Evolutionary conservation across 441 rosid species (phyloP), one percentile per base, ranked within the genome.

Genomic region (Pelargonium myrrhifolium): DNA sequence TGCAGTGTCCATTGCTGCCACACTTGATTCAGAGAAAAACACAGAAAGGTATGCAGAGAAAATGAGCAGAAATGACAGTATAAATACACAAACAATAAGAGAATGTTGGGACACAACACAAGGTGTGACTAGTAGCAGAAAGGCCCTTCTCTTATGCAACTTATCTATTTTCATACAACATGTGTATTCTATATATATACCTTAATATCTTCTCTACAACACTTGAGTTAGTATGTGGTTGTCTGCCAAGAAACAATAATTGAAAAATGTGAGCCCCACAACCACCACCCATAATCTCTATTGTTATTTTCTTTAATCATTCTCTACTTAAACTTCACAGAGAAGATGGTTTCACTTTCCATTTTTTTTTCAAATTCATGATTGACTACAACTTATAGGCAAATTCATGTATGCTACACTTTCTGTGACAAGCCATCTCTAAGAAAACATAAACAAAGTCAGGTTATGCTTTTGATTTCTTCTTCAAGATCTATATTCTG

Each of bases 161-260:
- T 64, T 67, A 71, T 62, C 65, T 64, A 6, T 18, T 47, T 18
- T 14, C 53, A 11, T 28, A 3, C 31, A 47, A 10, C 55, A 47
- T 47, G 55, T 47, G 55, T 1, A 61, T 28, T n/a, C 47, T 72
- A 75, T 71, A 75, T 77, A 78, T 78, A 84, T 60, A 80, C 74
- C 81, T 51, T 70, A 74, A 76, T 76, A 75, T 76, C 79, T 68
- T 74, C 72, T 76, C 43, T 68, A 35, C 56, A 69, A 12, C 70
- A 75, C 62, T 60, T n/a, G n/a, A n/a, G n/a, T 68, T 71, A 76
- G 66, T 81, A 74, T 84, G 88, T 82, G 83, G 82, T 79, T 80
- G 80, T 86, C 77, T 75, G 78, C 83, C 78, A 87, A 81, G 76
- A 80, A 86, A 81, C 95, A 85, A 82, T 82, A 78, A 81, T 77